Evolutionary conservation across 2,329 filamentous ascomycete species (phyloP).

Genomic region (Trichoderma guizhouense): DNA sequence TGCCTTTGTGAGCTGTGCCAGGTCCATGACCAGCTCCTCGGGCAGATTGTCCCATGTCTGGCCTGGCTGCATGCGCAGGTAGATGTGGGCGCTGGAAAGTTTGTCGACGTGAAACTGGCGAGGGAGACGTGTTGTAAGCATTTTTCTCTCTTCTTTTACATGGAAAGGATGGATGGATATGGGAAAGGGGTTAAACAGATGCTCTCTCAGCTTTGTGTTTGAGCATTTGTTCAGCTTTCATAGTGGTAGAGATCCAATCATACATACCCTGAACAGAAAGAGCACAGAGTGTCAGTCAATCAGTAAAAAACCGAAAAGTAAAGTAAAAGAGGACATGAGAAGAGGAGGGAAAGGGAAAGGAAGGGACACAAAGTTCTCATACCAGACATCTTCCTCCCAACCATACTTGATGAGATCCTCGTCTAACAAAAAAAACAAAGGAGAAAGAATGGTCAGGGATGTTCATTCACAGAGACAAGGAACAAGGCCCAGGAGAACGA

Average conservation of each 20-base stretch:
- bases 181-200: too few species aligned
- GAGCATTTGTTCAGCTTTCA: background rate
- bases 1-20: constrained; percentile 96
- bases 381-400: constrained; percentile 96
- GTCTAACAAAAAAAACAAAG: constrained; percentile 54
- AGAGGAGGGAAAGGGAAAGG: background rate
- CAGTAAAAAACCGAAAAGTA: background rate
- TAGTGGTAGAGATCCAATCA: background rate
- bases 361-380: constrained; percentile 27
- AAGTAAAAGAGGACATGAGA: too few species aligned
- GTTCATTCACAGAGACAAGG: background rate
- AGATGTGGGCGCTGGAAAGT: constrained; percentile 92
- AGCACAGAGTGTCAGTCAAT: background rate
- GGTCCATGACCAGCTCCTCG: constrained; percentile 71
- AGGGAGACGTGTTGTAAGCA: background rate
- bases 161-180: background rate
- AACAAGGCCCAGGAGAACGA: constrained; percentile 12
- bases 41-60: constrained; percentile 83
- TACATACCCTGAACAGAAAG: constrained; percentile 28
- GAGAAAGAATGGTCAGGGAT: background rate
- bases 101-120: constrained; percentile 93
- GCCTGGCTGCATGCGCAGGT: constrained; percentile 76
- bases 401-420: constrained; percentile 95
- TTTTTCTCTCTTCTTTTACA: too few species aligned
- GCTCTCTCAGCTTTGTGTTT: background rate